phyloP scores from a whole-genome alignment of 805 yeast genomes.

The Scheffersomyces ergatensis region DNA sequence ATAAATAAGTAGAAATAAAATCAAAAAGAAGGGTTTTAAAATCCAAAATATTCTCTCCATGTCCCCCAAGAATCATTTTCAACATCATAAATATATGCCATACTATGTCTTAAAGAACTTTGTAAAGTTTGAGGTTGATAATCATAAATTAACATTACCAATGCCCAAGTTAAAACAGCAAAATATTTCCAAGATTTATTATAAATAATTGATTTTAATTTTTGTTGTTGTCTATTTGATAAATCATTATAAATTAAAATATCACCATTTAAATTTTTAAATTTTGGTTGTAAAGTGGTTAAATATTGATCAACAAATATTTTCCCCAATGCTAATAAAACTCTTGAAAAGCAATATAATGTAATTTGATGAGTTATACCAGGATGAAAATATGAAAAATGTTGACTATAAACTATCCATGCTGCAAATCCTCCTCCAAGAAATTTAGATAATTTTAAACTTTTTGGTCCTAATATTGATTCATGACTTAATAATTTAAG shows the following conservation, averaged over 20 bases:
- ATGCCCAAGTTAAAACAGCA: conserved; percentile 69
- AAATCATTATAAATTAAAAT: conserved; percentile 18
- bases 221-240: conserved; percentile 28
- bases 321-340: conserved; percentile 59
- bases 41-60: conserved; percentile 44
- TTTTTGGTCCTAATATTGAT: conserved; percentile 29
- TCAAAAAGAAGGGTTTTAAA: no score
- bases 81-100: conserved; percentile 68
- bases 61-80: conserved; percentile 52
- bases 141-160: conserved; percentile 69
- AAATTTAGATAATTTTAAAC: conserved; percentile 26
- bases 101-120: conserved; percentile 59
- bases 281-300: conserved; percentile 32
- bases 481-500: conserved; percentile 29
- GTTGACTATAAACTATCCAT: conserved; percentile 44
- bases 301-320: conserved; percentile 41
- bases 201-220: conserved; percentile 25
- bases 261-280: conserved; percentile 12
- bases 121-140: conserved; percentile 62
- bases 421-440: conserved; percentile 40
- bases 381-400: conserved; percentile 41
- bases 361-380: conserved; percentile 72
- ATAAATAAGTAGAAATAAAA: no score
- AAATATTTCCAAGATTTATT: conserved; percentile 53
- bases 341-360: conserved; percentile 69